Evolutionary conservation across 305 asterid species (phyloP), one percentile per base, ranked within the genome.

Genomic region (Lippia alba): DNA sequence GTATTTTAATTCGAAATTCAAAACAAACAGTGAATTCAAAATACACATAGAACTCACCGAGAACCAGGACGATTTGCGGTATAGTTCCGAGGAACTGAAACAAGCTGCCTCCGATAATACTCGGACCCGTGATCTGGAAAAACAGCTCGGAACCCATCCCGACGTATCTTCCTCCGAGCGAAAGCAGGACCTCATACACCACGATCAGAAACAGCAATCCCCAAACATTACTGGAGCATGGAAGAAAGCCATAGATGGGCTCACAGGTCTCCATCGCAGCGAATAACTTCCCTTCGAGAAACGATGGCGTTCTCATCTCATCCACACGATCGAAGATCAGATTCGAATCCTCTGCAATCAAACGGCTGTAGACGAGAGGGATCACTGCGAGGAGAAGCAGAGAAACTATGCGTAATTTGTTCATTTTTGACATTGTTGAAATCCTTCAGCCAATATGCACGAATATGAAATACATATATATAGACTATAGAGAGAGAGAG

Each of bases 201-300:
- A 84, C 79, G 3, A 84, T 79, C 15, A 84, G 84, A 72, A 84
- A 87, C 67, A 87, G 79, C 54, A 82, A 74, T n/a, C 92, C 92
- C 92, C 86, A 81, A 0, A 66, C 79, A 60, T 79, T 79, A n/a
- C 56, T 61, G 3, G 86, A 79, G 78, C 84, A 82, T 2, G 86
- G 86, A 63, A 82, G 41, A 48, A 82, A 40, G 9, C 86, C 84
- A 32, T 82, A 76, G 0, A 58, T 55, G 34, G 80, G 80, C 67
- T 76, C 74, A 24, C 84, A 82, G 2, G 64, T 73, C 78, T 75
- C 80, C 15, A 77, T 56, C 0, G 57, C 49, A 6, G 60, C 65
- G 44, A 77, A 69, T 40, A 77, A 19, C 0, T 32, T 32, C 82
- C 83, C 71, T 57, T 76, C 70, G 2, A 68, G 71, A 71, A 76